Conservation (phyloP, 768 basidiomycete species). For the Lentinula edodes region DNA sequence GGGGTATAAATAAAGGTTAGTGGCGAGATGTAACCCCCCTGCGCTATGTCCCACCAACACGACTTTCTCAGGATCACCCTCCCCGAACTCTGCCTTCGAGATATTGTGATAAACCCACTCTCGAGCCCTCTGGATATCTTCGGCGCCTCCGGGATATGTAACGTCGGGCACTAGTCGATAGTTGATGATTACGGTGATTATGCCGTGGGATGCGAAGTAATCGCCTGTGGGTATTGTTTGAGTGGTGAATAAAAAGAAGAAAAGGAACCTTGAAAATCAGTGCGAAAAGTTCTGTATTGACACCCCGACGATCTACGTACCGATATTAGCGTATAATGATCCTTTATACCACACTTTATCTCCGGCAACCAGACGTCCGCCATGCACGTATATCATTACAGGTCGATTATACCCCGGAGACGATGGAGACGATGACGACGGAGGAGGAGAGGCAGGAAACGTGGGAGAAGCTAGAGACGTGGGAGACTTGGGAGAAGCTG, state of each 20-base stretch:
- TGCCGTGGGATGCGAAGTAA: neutral
- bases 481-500: too few relatives aligned
- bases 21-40: neutral
- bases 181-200: neutral
- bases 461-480: too few relatives aligned
- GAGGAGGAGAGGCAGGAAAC: neutral
- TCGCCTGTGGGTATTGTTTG: neutral
- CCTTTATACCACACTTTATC: neutral
- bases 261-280: too few relatives aligned
- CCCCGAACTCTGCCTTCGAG: neutral
- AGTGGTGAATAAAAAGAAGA: too few relatives aligned
- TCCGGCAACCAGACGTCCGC: neutral
- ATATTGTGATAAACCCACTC: constrained; percentile 3
- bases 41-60: neutral
- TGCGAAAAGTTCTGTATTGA: too few relatives aligned
- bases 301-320: neutral
- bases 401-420: neutral
- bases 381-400: neutral
- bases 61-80: neutral
- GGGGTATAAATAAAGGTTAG: neutral
- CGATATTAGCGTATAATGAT: neutral
- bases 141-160: neutral
- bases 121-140: neutral
- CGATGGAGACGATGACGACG: too few relatives aligned
- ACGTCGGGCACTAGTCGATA: neutral